A percentile compares a stretch with the other conserved stretches of the same genome.
Conservation (phyloP, 192 early-diverging fungal species). For the Geranomyces michiganensis region DNA sequence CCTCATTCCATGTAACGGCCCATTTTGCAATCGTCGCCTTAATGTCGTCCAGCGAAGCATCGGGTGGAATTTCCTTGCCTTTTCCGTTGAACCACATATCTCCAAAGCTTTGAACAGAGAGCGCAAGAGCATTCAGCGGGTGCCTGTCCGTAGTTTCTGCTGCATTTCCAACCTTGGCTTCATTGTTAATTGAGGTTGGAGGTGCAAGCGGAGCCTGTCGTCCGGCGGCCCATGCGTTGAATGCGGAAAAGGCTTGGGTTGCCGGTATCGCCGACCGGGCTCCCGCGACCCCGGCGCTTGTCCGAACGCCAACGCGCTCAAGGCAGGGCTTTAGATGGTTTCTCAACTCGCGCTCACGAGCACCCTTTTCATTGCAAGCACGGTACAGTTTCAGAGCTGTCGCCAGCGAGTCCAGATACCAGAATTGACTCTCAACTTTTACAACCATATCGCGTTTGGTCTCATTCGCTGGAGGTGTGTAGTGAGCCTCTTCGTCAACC, state of each 20-base stretch:
- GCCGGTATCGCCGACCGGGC: not conserved
- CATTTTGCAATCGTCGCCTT: not conserved
- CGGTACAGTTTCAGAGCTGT: not conserved
- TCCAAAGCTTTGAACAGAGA: not conserved
- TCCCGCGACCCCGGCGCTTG: not conserved
- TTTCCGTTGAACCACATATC: not conserved
- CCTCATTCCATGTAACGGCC: not conserved
- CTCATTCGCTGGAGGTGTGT: slow-evolving; percentile 1
- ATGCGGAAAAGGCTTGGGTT: not conserved
- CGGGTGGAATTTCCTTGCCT: not conserved
- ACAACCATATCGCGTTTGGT: slow-evolving; percentile 1
- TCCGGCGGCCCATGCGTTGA: not conserved
- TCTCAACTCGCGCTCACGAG: slow-evolving; percentile 1
- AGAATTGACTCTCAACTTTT: not conserved
- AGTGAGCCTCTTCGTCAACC: not conserved
- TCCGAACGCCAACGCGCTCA: not conserved
- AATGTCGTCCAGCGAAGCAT: not conserved
- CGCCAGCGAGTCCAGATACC: not conserved
- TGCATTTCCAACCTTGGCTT: not conserved
- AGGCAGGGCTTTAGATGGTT: not conserved
- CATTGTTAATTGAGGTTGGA: too few species aligned
- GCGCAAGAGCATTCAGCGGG: not conserved
- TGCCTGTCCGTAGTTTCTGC: not conserved
- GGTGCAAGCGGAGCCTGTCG: not conserved
- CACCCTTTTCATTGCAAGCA: slow-evolving; percentile 5